Conservation (phyloP, 306 rosid species). For the Prunus campanulata region DNA sequence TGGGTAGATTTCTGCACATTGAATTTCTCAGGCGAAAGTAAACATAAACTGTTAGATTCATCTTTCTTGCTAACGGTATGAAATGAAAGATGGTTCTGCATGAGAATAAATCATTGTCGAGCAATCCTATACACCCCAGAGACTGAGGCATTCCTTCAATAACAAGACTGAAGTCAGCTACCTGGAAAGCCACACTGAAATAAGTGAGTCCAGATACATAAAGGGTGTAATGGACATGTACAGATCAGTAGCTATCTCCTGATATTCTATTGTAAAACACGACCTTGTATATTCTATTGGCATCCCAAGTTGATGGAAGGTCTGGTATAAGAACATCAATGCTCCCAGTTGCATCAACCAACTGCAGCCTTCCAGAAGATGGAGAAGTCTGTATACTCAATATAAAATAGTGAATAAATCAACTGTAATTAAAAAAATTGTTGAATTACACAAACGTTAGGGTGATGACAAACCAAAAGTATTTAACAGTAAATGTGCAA, state of each 20-base stretch:
- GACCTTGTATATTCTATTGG: constrained; percentile 63
- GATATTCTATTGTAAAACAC: background rate
- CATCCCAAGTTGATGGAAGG: constrained; percentile 70
- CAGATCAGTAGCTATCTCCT: background rate
- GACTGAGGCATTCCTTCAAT: constrained; percentile 49
- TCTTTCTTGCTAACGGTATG: constrained; percentile 34
- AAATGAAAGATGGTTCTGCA: constrained; percentile 59
- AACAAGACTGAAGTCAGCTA: constrained; percentile 56
- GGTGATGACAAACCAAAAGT: background rate
- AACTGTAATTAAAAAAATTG: background rate
- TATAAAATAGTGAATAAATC: constrained; percentile 17
- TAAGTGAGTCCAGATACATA: constrained; percentile 24
- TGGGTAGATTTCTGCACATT: constrained; percentile 48
- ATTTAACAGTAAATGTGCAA: background rate
- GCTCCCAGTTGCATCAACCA: constrained; percentile 81
- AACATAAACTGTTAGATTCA: constrained; percentile 36
- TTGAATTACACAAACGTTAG: background rate
- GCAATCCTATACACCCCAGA: constrained; percentile 36
- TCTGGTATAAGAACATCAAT: constrained; percentile 85
- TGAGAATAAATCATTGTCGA: constrained; percentile 44
- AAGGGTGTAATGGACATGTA: constrained; percentile 11
- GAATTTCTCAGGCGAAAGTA: constrained; percentile 53
- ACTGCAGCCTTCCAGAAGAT: constrained; percentile 65
- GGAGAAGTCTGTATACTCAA: constrained; percentile 53
- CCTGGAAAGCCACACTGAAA: constrained; percentile 47